Evolutionary conservation across 768 basidiomycete species (phyloP).

Genomic region (Sporobolomyces phaffii): DNA sequence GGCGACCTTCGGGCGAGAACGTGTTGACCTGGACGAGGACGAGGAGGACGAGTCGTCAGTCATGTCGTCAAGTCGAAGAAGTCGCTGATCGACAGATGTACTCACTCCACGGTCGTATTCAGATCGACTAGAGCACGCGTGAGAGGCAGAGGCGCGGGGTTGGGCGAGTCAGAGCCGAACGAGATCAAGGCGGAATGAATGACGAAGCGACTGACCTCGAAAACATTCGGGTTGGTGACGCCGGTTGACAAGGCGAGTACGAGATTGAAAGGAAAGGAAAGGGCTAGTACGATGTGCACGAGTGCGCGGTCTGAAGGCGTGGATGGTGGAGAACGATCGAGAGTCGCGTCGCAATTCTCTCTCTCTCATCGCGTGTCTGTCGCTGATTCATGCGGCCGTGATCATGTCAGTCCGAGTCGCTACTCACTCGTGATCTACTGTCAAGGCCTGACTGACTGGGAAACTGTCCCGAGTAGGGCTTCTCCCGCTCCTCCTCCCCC

Average conservation of each 20-base stretch:
- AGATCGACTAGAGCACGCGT: slow-evolving; percentile 20
- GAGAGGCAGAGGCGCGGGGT: not conserved
- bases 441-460: not conserved
- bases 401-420: not conserved
- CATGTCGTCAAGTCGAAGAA: too few relatives aligned
- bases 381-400: not conserved
- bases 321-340: too few relatives aligned
- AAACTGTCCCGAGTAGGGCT: not conserved
- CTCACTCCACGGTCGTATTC: slow-evolving; percentile 39
- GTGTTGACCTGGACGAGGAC: slow-evolving; percentile 64
- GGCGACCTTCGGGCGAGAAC: slow-evolving; percentile 94
- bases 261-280: too few relatives aligned
- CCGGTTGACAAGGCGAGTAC: too few relatives aligned
- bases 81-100: too few relatives aligned
- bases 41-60: not conserved
- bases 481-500: slow-evolving; percentile 4
- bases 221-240: slow-evolving; percentile 16
- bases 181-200: too few relatives aligned
- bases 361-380: not conserved
- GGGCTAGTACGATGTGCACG: not conserved
- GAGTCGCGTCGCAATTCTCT: too few relatives aligned
- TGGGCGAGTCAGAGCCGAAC: too few relatives aligned
- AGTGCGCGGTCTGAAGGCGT: too few relatives aligned
- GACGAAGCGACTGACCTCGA: slow-evolving; percentile 23
- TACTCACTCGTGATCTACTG: too few relatives aligned